Conservation (phyloP, 129 eudicot genomes). For the Flaveria robusta region DNA sequence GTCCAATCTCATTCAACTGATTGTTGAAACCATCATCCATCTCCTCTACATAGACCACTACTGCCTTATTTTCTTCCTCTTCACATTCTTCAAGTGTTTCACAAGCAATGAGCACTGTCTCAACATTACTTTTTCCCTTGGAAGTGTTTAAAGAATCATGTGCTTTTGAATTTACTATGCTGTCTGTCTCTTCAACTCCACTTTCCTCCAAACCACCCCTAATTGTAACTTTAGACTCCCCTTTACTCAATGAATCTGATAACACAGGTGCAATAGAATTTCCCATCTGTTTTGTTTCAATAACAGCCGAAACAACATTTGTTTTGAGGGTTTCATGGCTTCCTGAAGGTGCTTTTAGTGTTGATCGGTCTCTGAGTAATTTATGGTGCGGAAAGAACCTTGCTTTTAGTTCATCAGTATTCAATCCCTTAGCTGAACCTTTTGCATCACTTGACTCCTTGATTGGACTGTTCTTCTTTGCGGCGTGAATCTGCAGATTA, state of each 20-base stretch:
- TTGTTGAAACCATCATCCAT: constrained; percentile 45
- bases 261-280: constrained; percentile 38
- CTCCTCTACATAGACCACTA: constrained; percentile 60
- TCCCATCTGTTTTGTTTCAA: constrained; percentile 34
- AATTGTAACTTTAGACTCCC: constrained; percentile 33
- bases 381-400: constrained; percentile 82
- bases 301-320: constrained; percentile 8
- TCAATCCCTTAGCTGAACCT: constrained; percentile 57
- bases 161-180: constrained; percentile 18
- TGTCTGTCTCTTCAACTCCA: constrained; percentile 59
- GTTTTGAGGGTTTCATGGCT: constrained; percentile 23
- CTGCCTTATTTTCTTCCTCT: constrained; percentile 51
- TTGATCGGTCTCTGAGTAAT: constrained; percentile 58
- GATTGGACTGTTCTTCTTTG: constrained; percentile 17
- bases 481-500: neutral
- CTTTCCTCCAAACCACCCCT: constrained; percentile 23
- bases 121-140: constrained; percentile 33
- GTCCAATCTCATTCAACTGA: constrained; percentile 61
- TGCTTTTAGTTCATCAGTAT: constrained; percentile 73
- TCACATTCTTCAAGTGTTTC: constrained; percentile 75
- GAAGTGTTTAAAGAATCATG: constrained; percentile 33
- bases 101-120: constrained; percentile 45
- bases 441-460: constrained; percentile 24
- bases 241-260: constrained; percentile 49
- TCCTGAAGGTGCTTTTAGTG: constrained; percentile 40